phyloP scores from a whole-genome alignment of 768 basidiomycete genomes.

The Melanogaster broomeanus region DNA sequence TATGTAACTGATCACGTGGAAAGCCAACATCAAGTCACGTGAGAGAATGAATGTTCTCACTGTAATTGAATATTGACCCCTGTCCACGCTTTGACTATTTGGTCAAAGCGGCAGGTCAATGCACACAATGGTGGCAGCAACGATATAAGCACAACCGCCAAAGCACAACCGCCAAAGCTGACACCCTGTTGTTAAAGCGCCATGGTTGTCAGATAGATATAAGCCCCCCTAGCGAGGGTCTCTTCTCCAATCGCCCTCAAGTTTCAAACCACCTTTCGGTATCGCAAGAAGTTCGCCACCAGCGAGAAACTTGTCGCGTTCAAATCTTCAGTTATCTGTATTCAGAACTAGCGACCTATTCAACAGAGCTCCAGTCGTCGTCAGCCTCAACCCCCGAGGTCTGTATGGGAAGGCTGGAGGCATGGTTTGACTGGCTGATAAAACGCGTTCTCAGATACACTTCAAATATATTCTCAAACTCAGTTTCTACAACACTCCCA shows the following conservation, averaged over 20 bases:
- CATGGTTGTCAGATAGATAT: not conserved
- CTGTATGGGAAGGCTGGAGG: too few relatives aligned
- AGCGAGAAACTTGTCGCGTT: not conserved
- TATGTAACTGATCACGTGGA: constrained; percentile 33
- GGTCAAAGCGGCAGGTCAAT: constrained; percentile 4
- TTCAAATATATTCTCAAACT: too few relatives aligned
- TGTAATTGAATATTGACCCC: not conserved
- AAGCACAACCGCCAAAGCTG: not conserved
- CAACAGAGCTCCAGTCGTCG: not conserved
- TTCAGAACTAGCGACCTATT: not conserved
- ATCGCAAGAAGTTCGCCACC: not conserved
- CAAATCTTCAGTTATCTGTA: not conserved
- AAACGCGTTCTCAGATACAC: too few relatives aligned
- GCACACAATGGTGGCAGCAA: constrained; percentile 1
- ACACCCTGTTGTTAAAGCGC: not conserved
- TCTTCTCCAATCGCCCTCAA: too few relatives aligned
- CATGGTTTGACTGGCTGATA: too few relatives aligned
- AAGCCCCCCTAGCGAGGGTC: too few relatives aligned
- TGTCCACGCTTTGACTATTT: not conserved
- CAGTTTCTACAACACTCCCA: too few relatives aligned
- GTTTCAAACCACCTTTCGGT: too few relatives aligned
- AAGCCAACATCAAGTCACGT: constrained; percentile 29
- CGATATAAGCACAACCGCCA: not conserved
- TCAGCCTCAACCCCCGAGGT: too few relatives aligned
- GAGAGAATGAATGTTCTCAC: not conserved